Base-by-base conservation (phyloP, 1,139 yeast genomes). In the Candida sp. region DNA sequence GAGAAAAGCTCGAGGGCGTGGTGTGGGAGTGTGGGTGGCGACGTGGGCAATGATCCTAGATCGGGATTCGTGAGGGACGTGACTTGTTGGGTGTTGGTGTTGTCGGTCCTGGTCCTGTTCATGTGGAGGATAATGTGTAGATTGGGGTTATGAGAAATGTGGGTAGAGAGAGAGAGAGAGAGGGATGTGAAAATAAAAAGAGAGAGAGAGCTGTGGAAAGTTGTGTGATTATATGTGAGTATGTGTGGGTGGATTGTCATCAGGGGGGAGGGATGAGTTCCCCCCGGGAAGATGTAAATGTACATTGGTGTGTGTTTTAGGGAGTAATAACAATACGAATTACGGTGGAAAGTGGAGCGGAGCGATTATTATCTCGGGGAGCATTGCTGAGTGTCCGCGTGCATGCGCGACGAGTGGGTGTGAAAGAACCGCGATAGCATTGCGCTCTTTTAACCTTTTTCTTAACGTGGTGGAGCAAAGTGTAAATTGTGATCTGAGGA, bases 1-100 rank as follows among this genome's bases (percentile, higher is more conserved):
- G 87, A 83, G 63, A 86, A 85, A 52, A 85, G 67, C 47, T 81
- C 84, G 50, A 81, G 58, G 35, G 73, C 77, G 53, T 67, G 63
- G 44, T 57, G 49, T 9, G 72, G 56, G 38, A 71, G 63, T 23
- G 55, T 48, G 42, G 78, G 77, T 30, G 70, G 66, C 47, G 59
- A 50, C 12, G 61, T 62, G 23, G 75, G 75, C 44, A 70, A 65
- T 32, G 63, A 57, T 5, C 73, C 73, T 41, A 70, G 55, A 12
- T 55, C 60, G 32, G 63, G 63, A 49, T 70, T 70, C 35, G 67
- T 58, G 44, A 52, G 52, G 17, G 70, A 59, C 49, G 49, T 57
- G 33, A 52, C 45, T 37, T 52, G 38, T 17, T 45, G 41, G 5
- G 5, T 25, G n/a, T 34, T n/a, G 5, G n/a, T 34, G 6, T 12